These are phyloP conservation scores for Huntiella decipiens DNA, from an alignment of 2,329 filamentous ascomycete genomes.

Conservation along the genomic window DNA sequence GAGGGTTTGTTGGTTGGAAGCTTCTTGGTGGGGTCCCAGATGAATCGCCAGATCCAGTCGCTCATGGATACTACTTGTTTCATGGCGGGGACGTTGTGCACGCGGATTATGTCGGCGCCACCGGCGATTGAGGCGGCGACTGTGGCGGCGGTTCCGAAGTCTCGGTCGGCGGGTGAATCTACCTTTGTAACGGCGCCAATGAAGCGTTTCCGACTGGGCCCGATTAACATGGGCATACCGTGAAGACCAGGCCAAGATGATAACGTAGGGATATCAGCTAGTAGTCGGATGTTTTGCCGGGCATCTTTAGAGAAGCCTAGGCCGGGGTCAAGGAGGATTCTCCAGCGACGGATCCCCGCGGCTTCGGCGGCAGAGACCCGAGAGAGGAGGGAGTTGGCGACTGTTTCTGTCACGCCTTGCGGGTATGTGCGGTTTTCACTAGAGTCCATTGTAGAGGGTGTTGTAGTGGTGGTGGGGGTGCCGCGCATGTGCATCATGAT, in stretches of 20 bases:
- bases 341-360: constrained; percentile 77
- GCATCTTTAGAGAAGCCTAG: constrained; percentile 81
- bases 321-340: constrained; percentile 84
- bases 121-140: constrained; percentile 71
- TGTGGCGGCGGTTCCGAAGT: constrained; percentile 75
- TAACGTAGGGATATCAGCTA: constrained; percentile 48
- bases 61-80: constrained; percentile 64
- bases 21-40: not conserved
- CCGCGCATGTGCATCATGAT: constrained; percentile 89
- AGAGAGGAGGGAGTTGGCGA: constrained; percentile 47
- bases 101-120: constrained; percentile 77
- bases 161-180: constrained; percentile 46
- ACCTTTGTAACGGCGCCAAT: constrained; percentile 69
- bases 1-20: no score
- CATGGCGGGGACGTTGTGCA: constrained; percentile 87
- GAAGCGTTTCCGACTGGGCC: constrained; percentile 76
- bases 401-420: constrained; percentile 42
- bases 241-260: constrained; percentile 43
- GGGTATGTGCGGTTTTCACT: constrained; percentile 44
- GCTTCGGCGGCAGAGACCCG: constrained; percentile 57
- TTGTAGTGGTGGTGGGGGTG: constrained; percentile 19
- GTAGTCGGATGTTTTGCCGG: constrained; percentile 62
- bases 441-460: constrained; percentile 51
- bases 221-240: constrained; percentile 72
- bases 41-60: constrained; percentile 68